Evolutionary conservation across 2,329 filamentous ascomycete species (phyloP).

Genomic region (Aspergillus brunneoviolaceus): DNA sequence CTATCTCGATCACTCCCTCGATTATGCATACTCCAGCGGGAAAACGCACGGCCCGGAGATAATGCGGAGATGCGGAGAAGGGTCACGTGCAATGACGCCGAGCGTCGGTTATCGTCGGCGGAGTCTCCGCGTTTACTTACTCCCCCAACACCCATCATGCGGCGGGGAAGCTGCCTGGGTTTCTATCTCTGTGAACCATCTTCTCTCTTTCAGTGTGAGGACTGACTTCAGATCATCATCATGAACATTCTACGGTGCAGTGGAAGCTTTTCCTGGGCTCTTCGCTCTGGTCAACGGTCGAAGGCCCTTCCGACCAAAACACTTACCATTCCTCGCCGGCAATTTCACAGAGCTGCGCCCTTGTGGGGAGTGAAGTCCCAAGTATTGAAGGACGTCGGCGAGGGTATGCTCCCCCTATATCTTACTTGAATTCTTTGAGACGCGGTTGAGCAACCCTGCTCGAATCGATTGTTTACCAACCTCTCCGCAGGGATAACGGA

Average conservation of each 20-base stretch:
- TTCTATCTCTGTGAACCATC: constrained; percentile 4
- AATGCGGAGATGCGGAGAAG: constrained; percentile 21
- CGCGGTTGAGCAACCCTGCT: neutral
- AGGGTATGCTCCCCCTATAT: constrained; percentile 32
- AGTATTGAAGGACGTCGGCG: constrained; percentile 45
- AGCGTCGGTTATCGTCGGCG: constrained; percentile 26
- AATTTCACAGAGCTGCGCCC: constrained; percentile 36
- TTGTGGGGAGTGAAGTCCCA: constrained; percentile 41
- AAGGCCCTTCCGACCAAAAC: constrained; percentile 27
- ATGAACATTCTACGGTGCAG: constrained; percentile 36
- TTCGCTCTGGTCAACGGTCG: constrained; percentile 27
- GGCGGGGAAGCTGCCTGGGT: neutral
- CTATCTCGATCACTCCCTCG: neutral
- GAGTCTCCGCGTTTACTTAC: constrained; percentile 5
- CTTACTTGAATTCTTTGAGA: too few relatives aligned
- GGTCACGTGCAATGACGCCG: constrained; percentile 25
- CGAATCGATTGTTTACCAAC: constrained; percentile 18
- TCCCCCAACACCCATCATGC: constrained; percentile 11
- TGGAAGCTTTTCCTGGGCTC: constrained; percentile 28
- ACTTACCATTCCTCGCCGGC: constrained; percentile 27
- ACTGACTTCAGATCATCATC: constrained; percentile 12
- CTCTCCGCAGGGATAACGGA: constrained; percentile 79
- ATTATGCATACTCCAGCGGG: constrained; percentile 3
- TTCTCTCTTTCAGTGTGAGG: neutral
- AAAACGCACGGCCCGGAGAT: constrained; percentile 3